These are phyloP conservation scores for Backusella circina DNA, from an alignment of 192 early-diverging fungal genomes.

Conservation along the genomic window DNA sequence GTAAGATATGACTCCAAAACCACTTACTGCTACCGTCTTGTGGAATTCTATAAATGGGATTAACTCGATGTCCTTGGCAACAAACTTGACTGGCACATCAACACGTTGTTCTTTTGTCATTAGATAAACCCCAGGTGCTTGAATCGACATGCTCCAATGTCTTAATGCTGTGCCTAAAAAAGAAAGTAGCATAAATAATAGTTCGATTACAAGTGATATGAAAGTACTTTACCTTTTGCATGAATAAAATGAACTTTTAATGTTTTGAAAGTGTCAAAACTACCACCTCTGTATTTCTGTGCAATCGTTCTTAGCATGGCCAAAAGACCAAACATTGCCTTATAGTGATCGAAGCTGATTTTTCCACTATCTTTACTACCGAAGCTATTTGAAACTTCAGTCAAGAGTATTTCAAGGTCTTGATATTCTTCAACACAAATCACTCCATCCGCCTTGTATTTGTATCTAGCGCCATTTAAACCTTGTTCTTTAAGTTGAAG, in stretches of 20 bases:
- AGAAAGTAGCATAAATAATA: not conserved
- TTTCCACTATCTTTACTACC: not conserved
- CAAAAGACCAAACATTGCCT: not conserved
- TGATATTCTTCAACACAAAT: not conserved
- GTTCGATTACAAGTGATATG: not conserved
- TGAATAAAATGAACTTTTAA: constrained; percentile 5
- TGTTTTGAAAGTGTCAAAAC: not conserved
- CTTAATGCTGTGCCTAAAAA: not conserved
- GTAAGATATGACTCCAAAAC: not conserved
- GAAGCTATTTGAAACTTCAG: not conserved
- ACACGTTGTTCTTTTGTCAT: not conserved
- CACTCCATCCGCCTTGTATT: not conserved
- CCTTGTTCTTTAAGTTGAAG: not conserved
- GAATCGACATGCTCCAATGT: constrained; percentile 6
- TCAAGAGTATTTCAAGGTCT: not conserved
- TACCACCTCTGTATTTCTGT: not conserved
- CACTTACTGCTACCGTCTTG: not conserved
- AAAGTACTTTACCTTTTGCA: not conserved
- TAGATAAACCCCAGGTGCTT: not conserved
- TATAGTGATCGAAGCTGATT: not conserved
- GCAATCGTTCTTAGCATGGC: not conserved
- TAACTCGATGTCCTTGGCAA: not conserved
- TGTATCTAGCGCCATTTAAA: not conserved
- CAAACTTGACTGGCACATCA: not conserved
- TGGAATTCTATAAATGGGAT: not conserved